Percentiles rank a stretch among this genome's conserved stretches.
These are phyloP conservation scores for Globisporangium uncinulatum DNA, from an alignment of 352 stramenopile genomes.

Conservation along the genomic window DNA sequence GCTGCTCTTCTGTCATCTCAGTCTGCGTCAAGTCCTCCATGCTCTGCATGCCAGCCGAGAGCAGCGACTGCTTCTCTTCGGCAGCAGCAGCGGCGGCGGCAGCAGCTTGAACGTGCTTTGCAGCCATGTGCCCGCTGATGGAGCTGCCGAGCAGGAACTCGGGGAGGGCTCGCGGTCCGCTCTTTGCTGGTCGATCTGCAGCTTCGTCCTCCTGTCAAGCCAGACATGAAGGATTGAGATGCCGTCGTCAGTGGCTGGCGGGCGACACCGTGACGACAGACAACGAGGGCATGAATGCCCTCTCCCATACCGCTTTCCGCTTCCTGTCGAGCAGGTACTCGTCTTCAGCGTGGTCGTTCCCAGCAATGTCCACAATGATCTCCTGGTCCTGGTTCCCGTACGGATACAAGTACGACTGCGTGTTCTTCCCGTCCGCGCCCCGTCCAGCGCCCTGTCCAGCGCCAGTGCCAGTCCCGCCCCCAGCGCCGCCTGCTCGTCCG, in stretches of 20 bases:
- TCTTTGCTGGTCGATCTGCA: conserved; percentile 43
- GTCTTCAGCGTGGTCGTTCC: conserved; percentile 66
- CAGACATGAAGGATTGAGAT: background rate
- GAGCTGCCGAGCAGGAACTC: conserved; percentile 80
- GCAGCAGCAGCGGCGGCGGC: conserved; percentile 15
- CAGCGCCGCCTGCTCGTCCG: conserved; percentile 31
- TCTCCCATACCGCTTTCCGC: conserved; percentile 39
- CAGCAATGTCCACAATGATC: conserved; percentile 84
- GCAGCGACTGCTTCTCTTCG: conserved; percentile 25
- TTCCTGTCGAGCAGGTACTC: conserved; percentile 79
- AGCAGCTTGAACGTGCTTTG: conserved; percentile 62
- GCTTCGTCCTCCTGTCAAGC: conserved; percentile 41
- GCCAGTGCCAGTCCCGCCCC: conserved; percentile 32
- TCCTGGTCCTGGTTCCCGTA: conserved; percentile 76
- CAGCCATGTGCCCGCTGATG: conserved; percentile 83
- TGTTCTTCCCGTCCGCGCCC: conserved; percentile 53
- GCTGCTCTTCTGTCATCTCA: conserved; percentile 78
- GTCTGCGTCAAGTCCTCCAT: conserved; percentile 51
- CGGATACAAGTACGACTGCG: conserved; percentile 78
- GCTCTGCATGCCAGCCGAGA: conserved; percentile 35
- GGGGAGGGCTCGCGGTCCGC: conserved; percentile 49
- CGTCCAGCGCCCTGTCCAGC: conserved; percentile 22
- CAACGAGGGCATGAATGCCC: background rate
- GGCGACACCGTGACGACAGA: background rate
- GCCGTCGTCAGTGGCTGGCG: background rate